Evolutionary conservation across 768 basidiomycete genomes (phyloP).

Genomic region (Suillus lakei): DNA sequence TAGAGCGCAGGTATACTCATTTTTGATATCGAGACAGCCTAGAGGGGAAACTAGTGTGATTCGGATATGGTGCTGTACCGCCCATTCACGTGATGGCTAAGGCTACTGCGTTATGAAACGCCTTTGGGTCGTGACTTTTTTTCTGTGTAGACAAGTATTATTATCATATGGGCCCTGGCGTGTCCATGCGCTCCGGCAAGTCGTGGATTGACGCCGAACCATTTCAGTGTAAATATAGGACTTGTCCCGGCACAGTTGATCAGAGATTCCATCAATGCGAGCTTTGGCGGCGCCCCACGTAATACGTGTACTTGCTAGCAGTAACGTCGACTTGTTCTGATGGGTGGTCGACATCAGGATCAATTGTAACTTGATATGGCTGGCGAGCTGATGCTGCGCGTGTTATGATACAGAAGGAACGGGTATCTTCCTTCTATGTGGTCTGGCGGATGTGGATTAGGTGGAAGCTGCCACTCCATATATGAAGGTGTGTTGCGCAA

Average conservation of each 20-base stretch:
- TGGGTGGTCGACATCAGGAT: no score
- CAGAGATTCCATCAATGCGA: background rate
- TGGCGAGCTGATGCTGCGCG: background rate
- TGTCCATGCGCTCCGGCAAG: background rate
- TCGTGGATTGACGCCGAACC: background rate
- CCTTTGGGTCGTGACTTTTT: background rate
- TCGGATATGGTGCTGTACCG: background rate
- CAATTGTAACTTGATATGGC: no score
- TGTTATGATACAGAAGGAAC: background rate
- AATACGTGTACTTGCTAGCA: no score
- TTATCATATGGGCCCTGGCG: background rate
- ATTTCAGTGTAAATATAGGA: no score
- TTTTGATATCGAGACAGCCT: conserved; percentile 26
- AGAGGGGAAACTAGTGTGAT: background rate
- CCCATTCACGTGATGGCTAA: conserved; percentile 11
- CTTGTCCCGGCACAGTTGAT: background rate
- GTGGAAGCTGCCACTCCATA: no score
- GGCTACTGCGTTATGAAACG: conserved; percentile 7
- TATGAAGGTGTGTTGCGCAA: no score
- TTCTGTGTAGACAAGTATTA: background rate
- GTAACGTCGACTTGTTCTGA: background rate
- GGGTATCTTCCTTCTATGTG: background rate
- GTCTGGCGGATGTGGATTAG: no score
- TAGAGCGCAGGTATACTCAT: conserved; percentile 22
- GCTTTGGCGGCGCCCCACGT: no score